A percentile compares a stretch with the other conserved stretches of the same genome.
Conservation (phyloP, 2,329 filamentous ascomycete genomes). For the Trichoderma semiorbis region DNA sequence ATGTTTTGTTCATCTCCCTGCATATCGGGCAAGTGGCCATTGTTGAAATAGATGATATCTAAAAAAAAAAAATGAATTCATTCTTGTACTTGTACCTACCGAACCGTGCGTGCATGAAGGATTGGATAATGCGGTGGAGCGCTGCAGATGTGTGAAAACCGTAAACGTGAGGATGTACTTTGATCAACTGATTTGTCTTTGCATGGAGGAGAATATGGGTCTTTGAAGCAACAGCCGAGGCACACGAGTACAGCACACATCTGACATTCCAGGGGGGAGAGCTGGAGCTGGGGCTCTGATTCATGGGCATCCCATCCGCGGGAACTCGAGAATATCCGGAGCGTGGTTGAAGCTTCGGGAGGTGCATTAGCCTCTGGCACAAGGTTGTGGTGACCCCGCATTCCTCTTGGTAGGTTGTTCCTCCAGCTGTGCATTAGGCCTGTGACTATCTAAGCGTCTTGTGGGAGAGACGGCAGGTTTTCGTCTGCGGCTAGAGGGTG, state of each 20-base stretch:
- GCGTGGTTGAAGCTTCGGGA: not conserved
- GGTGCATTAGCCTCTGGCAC: not conserved
- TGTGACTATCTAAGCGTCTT: not conserved
- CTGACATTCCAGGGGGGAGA: not conserved
- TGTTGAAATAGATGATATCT: constrained; percentile 3
- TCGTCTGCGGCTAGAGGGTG: not conserved
- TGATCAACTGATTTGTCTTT: not conserved
- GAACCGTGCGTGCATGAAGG: not conserved
- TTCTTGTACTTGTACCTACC: not conserved
- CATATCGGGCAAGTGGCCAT: not conserved
- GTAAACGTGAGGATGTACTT: not conserved
- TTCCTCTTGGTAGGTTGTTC: too few species aligned
- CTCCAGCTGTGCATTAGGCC: not conserved
- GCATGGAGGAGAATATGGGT: not conserved
- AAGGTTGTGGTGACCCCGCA: not conserved
- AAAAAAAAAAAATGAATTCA: not conserved
- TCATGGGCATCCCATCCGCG: not conserved
- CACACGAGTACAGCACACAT: not conserved
- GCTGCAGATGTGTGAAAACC: not conserved
- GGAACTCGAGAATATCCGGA: not conserved
- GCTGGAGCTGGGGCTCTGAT: not conserved
- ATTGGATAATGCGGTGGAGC: not conserved
- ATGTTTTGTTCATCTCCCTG: not conserved
- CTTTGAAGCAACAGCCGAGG: not conserved
- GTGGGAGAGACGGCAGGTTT: not conserved